Evolutionary conservation across 164 flowering plant genomes (phyloP).

Genomic region (Vitis cinerea): DNA sequence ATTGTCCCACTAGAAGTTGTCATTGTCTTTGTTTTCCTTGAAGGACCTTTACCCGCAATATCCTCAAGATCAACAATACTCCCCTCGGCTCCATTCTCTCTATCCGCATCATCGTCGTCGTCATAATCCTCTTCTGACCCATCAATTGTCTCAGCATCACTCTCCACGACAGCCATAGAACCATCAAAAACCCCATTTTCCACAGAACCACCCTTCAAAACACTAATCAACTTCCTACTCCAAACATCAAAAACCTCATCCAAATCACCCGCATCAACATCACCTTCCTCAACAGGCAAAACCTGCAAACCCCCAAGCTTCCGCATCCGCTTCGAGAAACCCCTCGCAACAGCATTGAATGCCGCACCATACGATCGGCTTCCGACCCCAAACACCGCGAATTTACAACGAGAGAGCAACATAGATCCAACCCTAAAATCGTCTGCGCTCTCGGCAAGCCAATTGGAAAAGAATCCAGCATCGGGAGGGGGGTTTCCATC

Average conservation of each 20-base stretch:
- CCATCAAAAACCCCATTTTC: slow-evolving; percentile 30
- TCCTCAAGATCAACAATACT: slow-evolving; percentile 84
- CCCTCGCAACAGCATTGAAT: slow-evolving; percentile 71
- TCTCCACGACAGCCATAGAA: slow-evolving; percentile 25
- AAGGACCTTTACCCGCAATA: slow-evolving; percentile 86
- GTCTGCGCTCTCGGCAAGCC: slow-evolving; percentile 79
- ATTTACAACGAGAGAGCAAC: slow-evolving; percentile 55
- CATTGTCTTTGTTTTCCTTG: slow-evolving; percentile 44
- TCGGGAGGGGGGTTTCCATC: slow-evolving; percentile 65
- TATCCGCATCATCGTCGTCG: slow-evolving; percentile 33
- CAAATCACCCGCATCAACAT: slow-evolving; percentile 73
- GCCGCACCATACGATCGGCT: slow-evolving; percentile 66
- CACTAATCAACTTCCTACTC: slow-evolving; percentile 47
- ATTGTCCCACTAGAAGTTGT: slow-evolving; percentile 39
- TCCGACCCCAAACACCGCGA: slow-evolving; percentile 92
- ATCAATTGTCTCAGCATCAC: slow-evolving; percentile 36
- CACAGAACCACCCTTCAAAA: slow-evolving; percentile 40
- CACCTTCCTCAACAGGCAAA: slow-evolving; percentile 60
- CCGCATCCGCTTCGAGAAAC: slow-evolving; percentile 45
- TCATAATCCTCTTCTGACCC: slow-evolving; percentile 39
- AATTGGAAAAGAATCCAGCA: slow-evolving; percentile 57
- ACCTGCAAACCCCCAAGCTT: slow-evolving; percentile 74
- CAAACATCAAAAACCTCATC: slow-evolving; percentile 72
- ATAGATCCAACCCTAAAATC: slow-evolving; percentile 85
- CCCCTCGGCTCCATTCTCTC: slow-evolving; percentile 30